Evolutionary conservation across 2,329 filamentous ascomycete genomes (phyloP).

Genomic region (Clonostachys byssicola): DNA sequence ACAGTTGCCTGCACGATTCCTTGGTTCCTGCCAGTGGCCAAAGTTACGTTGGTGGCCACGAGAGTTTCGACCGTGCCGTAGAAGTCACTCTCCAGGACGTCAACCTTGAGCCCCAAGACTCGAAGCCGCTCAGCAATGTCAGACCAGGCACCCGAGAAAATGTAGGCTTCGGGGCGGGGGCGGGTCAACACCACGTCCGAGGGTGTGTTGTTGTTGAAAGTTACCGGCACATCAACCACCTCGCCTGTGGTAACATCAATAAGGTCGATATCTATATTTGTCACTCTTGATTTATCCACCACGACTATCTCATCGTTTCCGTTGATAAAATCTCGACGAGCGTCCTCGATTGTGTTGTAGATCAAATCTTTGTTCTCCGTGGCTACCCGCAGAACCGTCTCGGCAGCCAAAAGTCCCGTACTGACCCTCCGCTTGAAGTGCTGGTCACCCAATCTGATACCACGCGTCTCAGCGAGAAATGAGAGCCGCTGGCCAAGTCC

Average conservation of each 20-base stretch:
- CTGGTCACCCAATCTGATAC: slow-evolving; percentile 5
- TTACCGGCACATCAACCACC: slow-evolving; percentile 4
- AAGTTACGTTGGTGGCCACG: not conserved
- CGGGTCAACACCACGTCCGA: slow-evolving; percentile 2
- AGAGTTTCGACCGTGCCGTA: slow-evolving; percentile 4
- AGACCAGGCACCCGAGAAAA: slow-evolving; percentile 5
- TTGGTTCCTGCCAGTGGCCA: slow-evolving; percentile 1
- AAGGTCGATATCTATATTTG: slow-evolving; percentile 1
- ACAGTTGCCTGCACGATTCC: slow-evolving; percentile 2
- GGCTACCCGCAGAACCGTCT: slow-evolving; percentile 3
- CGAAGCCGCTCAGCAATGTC: slow-evolving; percentile 5
- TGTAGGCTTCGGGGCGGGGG: slow-evolving; percentile 5
- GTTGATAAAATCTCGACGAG: slow-evolving; percentile 2
- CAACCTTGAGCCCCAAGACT: slow-evolving; percentile 4
- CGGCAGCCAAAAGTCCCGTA: slow-evolving; percentile 1
- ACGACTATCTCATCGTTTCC: slow-evolving; percentile 7
- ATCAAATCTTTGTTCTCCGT: slow-evolving; percentile 2
- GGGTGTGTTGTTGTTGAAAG: slow-evolving; percentile 7
- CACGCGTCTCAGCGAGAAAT: slow-evolving; percentile 6
- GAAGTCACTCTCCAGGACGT: slow-evolving; percentile 3
- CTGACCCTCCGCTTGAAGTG: slow-evolving; percentile 6
- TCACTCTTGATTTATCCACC: slow-evolving; percentile 2
- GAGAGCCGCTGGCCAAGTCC: slow-evolving; percentile 4
- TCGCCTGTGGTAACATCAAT: slow-evolving; percentile 3
- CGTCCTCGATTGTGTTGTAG: slow-evolving; percentile 5